Percentiles rank a stretch among this genome's conserved stretches.
Evolutionary conservation across 495 filamentous ascomycete genomes (phyloP).

Genomic region (Aspergillus haitiensis): DNA sequence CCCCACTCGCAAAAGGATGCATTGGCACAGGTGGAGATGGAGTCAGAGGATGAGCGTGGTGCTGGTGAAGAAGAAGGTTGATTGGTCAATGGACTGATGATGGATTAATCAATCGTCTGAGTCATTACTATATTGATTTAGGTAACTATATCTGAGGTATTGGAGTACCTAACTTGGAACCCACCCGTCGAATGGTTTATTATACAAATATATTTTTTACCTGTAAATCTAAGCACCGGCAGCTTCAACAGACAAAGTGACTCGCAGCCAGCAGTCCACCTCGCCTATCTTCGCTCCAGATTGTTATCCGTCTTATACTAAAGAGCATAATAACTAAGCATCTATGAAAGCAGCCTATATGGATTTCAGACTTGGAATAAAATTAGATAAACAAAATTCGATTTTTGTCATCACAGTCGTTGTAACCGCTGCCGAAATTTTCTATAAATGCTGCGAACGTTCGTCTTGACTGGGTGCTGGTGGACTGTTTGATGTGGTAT

Average conservation of each 20-base stretch:
- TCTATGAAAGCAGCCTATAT: too few relatives aligned
- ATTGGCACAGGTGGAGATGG: constrained; percentile 36
- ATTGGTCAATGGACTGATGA: background rate
- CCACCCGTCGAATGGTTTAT: background rate
- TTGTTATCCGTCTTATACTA: too few relatives aligned
- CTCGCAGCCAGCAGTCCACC: too few relatives aligned
- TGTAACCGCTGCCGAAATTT: background rate
- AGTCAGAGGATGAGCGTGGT: constrained; percentile 32
- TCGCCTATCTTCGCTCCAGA: too few relatives aligned
- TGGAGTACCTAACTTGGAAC: too few relatives aligned
- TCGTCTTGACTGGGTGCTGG: background rate
- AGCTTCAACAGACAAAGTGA: too few relatives aligned
- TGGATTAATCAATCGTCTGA: background rate
- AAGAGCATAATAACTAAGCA: too few relatives aligned
- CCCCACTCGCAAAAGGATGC: constrained; percentile 31
- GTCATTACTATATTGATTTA: too few relatives aligned
- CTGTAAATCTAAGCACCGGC: too few relatives aligned
- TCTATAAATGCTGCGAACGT: background rate
- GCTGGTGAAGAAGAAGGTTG: constrained; percentile 16
- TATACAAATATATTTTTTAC: background rate
- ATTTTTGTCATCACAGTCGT: background rate
- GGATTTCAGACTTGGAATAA: too few relatives aligned
- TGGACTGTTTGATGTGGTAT: background rate
- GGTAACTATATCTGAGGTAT: too few relatives aligned
- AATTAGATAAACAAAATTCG: too few relatives aligned